Evolutionary conservation across 192 early-diverging fungal species (phyloP).

Genomic region (Umbelopsis isabellina): DNA sequence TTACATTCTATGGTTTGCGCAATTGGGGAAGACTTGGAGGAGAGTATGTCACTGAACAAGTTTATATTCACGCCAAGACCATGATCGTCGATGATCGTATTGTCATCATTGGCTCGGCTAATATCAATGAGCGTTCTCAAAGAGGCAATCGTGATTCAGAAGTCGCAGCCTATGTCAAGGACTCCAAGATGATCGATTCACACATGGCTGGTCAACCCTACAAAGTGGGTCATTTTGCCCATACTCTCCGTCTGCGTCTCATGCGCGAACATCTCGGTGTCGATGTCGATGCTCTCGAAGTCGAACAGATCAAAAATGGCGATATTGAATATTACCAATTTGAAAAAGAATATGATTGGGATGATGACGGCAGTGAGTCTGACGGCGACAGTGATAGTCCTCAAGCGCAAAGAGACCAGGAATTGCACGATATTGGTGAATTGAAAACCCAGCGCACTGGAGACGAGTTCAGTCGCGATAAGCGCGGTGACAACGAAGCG

Average conservation of each 20-base stretch:
- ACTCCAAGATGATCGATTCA: constrained; percentile 64
- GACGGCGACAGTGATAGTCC: background rate
- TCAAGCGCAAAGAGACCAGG: background rate
- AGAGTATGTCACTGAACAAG: constrained; percentile 74
- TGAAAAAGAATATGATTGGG: background rate
- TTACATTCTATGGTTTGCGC: constrained; percentile 77
- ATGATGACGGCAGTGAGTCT: background rate
- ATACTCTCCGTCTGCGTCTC: constrained; percentile 70
- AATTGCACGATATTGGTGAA: background rate
- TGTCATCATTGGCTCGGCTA: constrained; percentile 84
- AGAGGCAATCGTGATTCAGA: constrained; percentile 82
- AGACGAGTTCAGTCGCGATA: background rate
- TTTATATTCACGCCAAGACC: constrained; percentile 85
- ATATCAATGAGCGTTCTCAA: constrained; percentile 89
- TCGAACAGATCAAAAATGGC: constrained; percentile 15
- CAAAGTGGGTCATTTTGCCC: constrained; percentile 72
- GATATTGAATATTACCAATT: background rate
- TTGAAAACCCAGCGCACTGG: background rate
- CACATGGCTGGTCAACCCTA: constrained; percentile 69
- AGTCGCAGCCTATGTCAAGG: constrained; percentile 71
- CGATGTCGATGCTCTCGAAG: constrained; percentile 30
- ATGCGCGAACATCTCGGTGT: constrained; percentile 81
- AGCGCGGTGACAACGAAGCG: background rate
- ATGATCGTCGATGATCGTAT: constrained; percentile 87
- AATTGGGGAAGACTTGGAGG: constrained; percentile 67